Evolutionary conservation across 768 basidiomycete genomes (phyloP).

Genomic region (Phaeotremella skinneri): DNA sequence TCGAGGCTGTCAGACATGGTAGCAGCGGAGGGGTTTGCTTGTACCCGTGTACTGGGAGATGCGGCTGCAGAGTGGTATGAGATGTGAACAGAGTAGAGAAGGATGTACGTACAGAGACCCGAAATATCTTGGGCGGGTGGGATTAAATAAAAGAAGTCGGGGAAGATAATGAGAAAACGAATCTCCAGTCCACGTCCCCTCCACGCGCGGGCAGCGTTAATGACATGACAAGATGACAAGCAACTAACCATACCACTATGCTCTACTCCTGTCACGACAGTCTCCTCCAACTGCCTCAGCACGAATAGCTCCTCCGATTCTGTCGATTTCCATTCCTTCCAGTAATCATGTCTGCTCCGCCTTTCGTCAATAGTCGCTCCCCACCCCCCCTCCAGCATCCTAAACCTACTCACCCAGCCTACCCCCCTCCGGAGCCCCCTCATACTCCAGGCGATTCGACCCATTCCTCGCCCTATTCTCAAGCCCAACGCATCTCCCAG

Average conservation of each 20-base stretch:
- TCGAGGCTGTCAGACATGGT: constrained; percentile 17
- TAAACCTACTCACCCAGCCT: constrained; percentile 50
- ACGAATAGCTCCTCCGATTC: background rate
- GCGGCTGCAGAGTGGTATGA: background rate
- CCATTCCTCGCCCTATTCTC: constrained; percentile 47
- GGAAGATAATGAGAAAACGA: constrained; percentile 13
- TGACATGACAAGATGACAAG: too few species aligned
- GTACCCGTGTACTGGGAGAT: background rate
- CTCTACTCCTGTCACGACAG: too few species aligned
- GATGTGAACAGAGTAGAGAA: background rate
- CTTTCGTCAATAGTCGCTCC: constrained; percentile 46
- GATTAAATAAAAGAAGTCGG: constrained; percentile 11
- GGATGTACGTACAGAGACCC: background rate
- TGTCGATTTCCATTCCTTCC: background rate
- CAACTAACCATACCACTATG: too few species aligned
- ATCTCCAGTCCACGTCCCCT: too few species aligned
- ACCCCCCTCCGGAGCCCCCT: constrained; percentile 50
- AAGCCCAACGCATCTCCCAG: constrained; percentile 45
- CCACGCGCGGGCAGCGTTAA: too few species aligned
- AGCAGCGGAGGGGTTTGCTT: background rate
- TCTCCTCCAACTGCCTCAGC: constrained; percentile 3
- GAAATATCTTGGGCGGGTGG: constrained; percentile 22
- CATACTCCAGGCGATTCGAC: constrained; percentile 38
- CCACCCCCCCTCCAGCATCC: constrained; percentile 52
- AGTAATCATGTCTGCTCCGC: constrained; percentile 29